A percentile compares a stretch with the other conserved stretches of the same genome.
These are phyloP conservation scores for Pichia pseudocactophila DNA, from an alignment of 805 yeast genomes.

Conservation along the genomic window DNA sequence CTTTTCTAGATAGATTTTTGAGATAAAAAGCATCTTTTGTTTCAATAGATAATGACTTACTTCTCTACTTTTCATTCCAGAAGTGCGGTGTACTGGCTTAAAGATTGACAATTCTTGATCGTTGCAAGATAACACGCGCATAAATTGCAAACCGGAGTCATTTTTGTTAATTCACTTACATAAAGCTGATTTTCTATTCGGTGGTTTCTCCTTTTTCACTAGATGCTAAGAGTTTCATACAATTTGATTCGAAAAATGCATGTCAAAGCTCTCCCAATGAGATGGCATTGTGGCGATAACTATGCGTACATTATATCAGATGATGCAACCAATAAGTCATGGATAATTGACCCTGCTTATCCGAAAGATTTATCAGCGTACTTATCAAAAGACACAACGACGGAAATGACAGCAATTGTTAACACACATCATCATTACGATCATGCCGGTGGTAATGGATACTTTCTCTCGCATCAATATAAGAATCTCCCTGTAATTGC, in stretches of 20 bases:
- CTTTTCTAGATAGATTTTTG: no score
- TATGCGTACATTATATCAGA: constrained; percentile 77
- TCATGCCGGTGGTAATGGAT: constrained; percentile 80
- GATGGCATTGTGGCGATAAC: constrained; percentile 93
- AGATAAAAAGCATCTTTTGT: no score
- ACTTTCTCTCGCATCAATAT: constrained; percentile 22
- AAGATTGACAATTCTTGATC: no score
- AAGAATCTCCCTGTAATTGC: constrained; percentile 63
- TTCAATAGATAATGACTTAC: no score
- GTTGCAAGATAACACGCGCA: no score
- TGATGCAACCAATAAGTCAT: constrained; percentile 52
- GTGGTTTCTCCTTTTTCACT: no score
- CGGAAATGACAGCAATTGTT: constrained; percentile 64
- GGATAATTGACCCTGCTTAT: constrained; percentile 90
- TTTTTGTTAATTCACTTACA: no score
- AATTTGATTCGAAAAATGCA: constrained; percentile 53
- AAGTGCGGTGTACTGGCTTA: no score
- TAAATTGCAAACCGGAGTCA: no score
- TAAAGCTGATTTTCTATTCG: no score
- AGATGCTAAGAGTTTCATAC: neutral
- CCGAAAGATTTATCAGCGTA: constrained; percentile 58
- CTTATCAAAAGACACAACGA: constrained; percentile 23
- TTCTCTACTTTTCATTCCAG: no score
- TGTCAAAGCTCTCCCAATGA: constrained; percentile 74
- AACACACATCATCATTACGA: constrained; percentile 97